These are phyloP conservation scores for Actinomucor elegans DNA, from an alignment of 371 early-diverging fungal species.

Conservation along the genomic window DNA sequence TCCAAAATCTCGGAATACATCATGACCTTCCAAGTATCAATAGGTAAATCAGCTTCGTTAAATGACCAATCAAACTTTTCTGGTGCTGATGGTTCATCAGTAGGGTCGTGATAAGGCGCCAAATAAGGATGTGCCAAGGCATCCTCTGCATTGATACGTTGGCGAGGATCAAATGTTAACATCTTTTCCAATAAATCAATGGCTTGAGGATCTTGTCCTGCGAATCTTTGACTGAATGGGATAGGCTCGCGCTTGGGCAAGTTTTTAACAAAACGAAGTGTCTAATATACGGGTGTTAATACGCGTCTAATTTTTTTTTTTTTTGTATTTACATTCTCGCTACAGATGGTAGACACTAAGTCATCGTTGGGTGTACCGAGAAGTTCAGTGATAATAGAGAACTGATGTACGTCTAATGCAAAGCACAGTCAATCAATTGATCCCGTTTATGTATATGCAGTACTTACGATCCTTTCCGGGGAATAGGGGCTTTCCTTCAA, in stretches of 20 bases:
- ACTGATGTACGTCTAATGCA: slow-evolving; percentile 82
- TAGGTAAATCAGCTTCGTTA: slow-evolving; percentile 85
- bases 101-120: slow-evolving; percentile 90
- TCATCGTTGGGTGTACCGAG: slow-evolving; percentile 92
- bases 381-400: slow-evolving; percentile 90
- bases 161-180: slow-evolving; percentile 91
- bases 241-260: slow-evolving; percentile 80
- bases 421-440: not conserved
- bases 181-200: slow-evolving; percentile 89
- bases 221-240: slow-evolving; percentile 70
- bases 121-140: slow-evolving; percentile 86
- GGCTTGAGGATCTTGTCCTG: slow-evolving; percentile 59
- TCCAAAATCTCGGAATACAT: slow-evolving; percentile 74
- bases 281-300: slow-evolving; percentile 44
- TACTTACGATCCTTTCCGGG: slow-evolving; percentile 88
- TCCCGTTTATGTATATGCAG: not conserved
- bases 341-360: slow-evolving; percentile 88
- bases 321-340: slow-evolving; percentile 74
- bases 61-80: slow-evolving; percentile 94
- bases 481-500: slow-evolving; percentile 82
- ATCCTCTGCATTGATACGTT: slow-evolving; percentile 87
- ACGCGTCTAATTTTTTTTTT: not conserved
- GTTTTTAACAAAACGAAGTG: slow-evolving; percentile 88
- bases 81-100: slow-evolving; percentile 85
- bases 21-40: slow-evolving; percentile 89